phyloP scores from a whole-genome alignment of 306 rosid species.

The Gastrolobium bilobum region DNA sequence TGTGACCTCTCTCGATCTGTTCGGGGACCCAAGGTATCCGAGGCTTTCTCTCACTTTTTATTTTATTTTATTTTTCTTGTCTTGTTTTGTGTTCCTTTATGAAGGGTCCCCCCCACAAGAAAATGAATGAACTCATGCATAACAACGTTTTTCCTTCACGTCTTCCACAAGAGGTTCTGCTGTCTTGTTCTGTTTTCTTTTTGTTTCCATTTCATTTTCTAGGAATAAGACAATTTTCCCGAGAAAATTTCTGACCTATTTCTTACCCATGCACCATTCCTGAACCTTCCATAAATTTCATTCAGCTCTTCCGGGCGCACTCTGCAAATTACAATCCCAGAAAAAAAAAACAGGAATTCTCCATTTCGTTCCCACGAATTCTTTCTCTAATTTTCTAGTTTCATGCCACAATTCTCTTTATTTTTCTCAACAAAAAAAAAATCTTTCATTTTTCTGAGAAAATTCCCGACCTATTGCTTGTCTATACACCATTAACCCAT shows the following conservation, averaged over 20 bases:
- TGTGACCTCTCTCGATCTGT: constrained; percentile 20
- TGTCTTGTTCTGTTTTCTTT: constrained; percentile 2
- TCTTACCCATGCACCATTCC: not conserved
- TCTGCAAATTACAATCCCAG: not conserved
- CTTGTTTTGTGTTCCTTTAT: not conserved
- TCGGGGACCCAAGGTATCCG: constrained; percentile 55
- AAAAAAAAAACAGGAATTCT: not conserved
- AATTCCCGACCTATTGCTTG: not conserved
- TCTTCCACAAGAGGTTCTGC: not conserved
- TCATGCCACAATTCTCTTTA: too few relatives aligned
- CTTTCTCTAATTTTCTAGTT: not conserved
- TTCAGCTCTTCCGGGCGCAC: not conserved
- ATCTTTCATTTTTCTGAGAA: too few relatives aligned
- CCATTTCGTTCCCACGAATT: not conserved
- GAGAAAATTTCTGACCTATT: not conserved
- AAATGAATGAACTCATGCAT: not conserved
- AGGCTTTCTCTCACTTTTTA: not conserved
- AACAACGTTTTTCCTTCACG: not conserved
- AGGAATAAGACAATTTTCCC: constrained; percentile 13
- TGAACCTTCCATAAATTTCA: not conserved
- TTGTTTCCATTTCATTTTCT: not conserved
- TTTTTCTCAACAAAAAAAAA: too few relatives aligned
- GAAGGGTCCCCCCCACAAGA: not conserved
- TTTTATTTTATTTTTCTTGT: not conserved
- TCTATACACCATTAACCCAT: not conserved